Evolutionary conservation across 768 basidiomycete species (phyloP), one percentile per base, ranked within the genome.

Genomic region (Pleurotus cornucopiae): DNA sequence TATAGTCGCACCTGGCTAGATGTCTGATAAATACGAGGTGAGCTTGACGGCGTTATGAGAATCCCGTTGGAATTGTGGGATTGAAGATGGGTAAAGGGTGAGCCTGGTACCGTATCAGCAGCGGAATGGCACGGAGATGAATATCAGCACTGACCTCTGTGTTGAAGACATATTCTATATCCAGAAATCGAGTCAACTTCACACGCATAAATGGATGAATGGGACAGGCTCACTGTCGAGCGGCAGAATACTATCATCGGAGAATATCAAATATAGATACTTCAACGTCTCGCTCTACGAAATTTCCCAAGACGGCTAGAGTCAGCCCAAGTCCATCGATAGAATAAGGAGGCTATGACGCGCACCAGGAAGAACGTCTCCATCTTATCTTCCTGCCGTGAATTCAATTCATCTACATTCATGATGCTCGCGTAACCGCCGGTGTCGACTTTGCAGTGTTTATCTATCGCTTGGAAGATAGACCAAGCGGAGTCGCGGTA

Each of bases 301-400:
- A 49, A 1, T 30, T 47, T 5, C 13, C n/a, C 30, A 11, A 34
- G 30, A 34, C 9, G 30, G 30, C 9, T 12, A 20, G 16, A 49
- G 30, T 11, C 40, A 44, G 45, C 16, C 9, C 56, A 49, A 30
- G 26, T 18, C 25, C 16, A 21, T 21, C 43, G 55, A 45, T 7
- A 46, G 21, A 49, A 47, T 18, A 39, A 47, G 26, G 21, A 61
- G 34, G 6, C 30, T 34, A 34, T 34, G 30, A 9, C 20, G 69
- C 85, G 41, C 57, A 90, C 91, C 78, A 97, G 76, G 71, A 94
- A 82, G 74, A 95, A 97, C 11, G 94, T 94, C 73, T 98, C 94
- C 94, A 97, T 96, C 68, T 89, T 87, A 70, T 98, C 93, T 60
- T 92, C 87, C 56, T 81, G 74, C 64, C 75, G 73, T 1, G 76